A percentile compares a stretch with the other conserved stretches of the same genome.
Conservation (phyloP, 2,329 filamentous ascomycete genomes). For the Scleromitrula shiraiana region DNA sequence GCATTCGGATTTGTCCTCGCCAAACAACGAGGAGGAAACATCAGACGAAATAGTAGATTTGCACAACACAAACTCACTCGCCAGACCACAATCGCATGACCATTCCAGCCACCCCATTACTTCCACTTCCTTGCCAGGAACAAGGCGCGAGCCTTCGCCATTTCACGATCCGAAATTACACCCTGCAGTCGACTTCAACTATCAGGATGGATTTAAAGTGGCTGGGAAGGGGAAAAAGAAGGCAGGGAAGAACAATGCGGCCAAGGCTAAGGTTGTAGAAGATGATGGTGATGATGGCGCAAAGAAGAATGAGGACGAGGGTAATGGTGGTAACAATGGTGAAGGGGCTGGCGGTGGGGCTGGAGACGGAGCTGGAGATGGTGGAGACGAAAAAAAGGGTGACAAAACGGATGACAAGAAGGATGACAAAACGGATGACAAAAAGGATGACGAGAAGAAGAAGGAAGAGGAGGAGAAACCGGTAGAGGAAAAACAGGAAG, state of each 20-base stretch:
- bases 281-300: constrained; percentile 39
- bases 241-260: constrained; percentile 39
- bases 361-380: constrained; percentile 29
- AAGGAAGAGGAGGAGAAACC: constrained; percentile 33
- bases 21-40: constrained; percentile 13
- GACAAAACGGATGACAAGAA: constrained; percentile 33
- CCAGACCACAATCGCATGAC: constrained; percentile 20
- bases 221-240: constrained; percentile 42
- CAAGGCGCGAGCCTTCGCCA: constrained; percentile 27
- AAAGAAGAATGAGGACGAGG: constrained; percentile 35
- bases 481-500: not conserved
- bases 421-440: constrained; percentile 34
- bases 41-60: constrained; percentile 12
- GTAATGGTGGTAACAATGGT: constrained; percentile 28
- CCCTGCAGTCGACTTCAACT: constrained; percentile 48
- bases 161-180: constrained; percentile 40
- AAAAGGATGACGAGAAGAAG: constrained; percentile 47
- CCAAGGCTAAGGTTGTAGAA: constrained; percentile 28
- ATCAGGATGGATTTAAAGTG: constrained; percentile 45
- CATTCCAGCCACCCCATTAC: constrained; percentile 16
- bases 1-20: constrained; percentile 10
- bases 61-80: constrained; percentile 25
- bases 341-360: constrained; percentile 31
- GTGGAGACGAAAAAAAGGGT: constrained; percentile 28
- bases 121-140: constrained; percentile 15